phyloP scores from a whole-genome alignment of 805 yeast species.

The Hanseniaspora meyeri region DNA sequence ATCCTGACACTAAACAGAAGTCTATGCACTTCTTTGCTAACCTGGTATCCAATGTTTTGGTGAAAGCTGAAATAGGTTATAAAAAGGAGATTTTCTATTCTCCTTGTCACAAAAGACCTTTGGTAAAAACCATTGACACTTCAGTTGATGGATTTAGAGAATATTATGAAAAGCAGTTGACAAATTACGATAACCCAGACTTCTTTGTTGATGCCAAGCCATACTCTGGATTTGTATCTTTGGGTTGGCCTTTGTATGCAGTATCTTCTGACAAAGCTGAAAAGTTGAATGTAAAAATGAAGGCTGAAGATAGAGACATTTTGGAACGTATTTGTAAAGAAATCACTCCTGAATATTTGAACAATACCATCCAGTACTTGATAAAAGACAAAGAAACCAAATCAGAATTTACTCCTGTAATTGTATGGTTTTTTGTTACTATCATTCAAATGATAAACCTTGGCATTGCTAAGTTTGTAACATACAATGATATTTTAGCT shows the following conservation, averaged over 20 bases:
- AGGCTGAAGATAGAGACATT: conserved; percentile 32
- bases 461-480: conserved; percentile 27
- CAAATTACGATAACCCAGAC: conserved; percentile 34
- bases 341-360: conserved; percentile 50
- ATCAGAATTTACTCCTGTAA: conserved; percentile 52
- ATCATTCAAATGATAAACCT: conserved; percentile 32
- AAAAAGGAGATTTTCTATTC: conserved; percentile 35
- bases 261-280: conserved; percentile 28
- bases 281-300: conserved; percentile 23
- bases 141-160: conserved; percentile 30
- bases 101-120: conserved; percentile 27
- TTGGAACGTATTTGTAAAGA: conserved; percentile 34
- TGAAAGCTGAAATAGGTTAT: conserved; percentile 37
- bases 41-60: conserved; percentile 36
- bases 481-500: conserved; percentile 41
- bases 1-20: conserved; percentile 52
- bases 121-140: conserved; percentile 35
- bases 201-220: conserved; percentile 49
- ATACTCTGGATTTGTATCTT: conserved; percentile 58
- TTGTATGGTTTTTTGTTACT: conserved; percentile 45
- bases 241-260: conserved; percentile 49
- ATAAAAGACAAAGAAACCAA: conserved; percentile 57
- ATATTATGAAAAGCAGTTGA: conserved; percentile 41
- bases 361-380: conserved; percentile 37
- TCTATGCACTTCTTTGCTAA: conserved; percentile 50